Base-by-base conservation (phyloP, 352 stramenopile genomes). In the Phytophthora fragariaefolia region DNA sequence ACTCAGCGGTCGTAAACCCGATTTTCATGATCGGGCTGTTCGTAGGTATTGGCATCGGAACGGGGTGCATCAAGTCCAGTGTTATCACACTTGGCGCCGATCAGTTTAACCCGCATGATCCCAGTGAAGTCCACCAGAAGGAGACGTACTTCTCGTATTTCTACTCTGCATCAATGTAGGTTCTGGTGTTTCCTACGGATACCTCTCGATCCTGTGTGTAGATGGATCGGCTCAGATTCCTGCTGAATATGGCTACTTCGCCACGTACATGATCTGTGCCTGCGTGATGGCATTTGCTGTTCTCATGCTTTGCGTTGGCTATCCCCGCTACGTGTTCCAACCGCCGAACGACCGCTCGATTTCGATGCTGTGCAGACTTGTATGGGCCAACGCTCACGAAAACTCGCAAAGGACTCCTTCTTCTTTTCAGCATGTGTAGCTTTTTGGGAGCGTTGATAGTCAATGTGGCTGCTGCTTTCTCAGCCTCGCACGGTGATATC, bases 131-230 rank as follows among this genome's bases (percentile, higher is more conserved):
- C 8, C 69, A 73, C 34, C 67, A 85, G 46, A 85, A 90, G 65
- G 69, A 82, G 27, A 85, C 74, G 30, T 95, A 82, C 74, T 94
- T 94, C 76, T 86, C 69, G 56, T 92, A 82, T 63, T 94, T 93
- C 63, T 96, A 96, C 73, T 92, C 58, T 79, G 69, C 52, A 83
- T 93, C 63, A 95, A 95, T 61, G 64, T 90, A 30, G 85, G 88
- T 28, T 73, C 88, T 1, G 57, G 69, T 20, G 77, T 95, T 50
- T 87, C 81, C 56, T 96, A 92, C 68, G 88, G 76, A 15, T 84
- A 92, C 49, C 71, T 95, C 23, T 85, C 84, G 26, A 85, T 82
- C 48, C 63, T 96, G 26, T 92, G 73, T 32, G 81, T 95, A 45
- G 79, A 95, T 59, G 88, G 87, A 34, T 79, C 77, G 22, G 71